A percentile compares a stretch with the other conserved stretches of the same genome.
Evolutionary conservation across 139 green algal genomes (phyloP).

Genomic region (Zygnema cylindricum): DNA sequence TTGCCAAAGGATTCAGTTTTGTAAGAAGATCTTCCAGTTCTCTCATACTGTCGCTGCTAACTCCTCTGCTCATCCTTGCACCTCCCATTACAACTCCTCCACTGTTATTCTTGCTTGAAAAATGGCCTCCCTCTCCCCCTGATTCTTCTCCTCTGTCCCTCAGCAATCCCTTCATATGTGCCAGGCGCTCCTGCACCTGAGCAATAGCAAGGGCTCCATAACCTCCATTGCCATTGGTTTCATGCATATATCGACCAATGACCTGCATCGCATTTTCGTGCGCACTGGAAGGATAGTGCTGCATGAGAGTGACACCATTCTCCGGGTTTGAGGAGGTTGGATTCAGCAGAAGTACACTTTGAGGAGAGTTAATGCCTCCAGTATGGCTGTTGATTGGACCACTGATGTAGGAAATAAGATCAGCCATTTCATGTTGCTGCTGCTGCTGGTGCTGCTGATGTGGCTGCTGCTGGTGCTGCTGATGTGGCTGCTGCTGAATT

Average conservation of each 20-base stretch:
- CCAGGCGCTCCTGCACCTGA: neutral
- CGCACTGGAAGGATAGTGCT: slow-evolving; percentile 7
- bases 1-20: slow-evolving; percentile 63
- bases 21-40: slow-evolving; percentile 59
- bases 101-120: neutral
- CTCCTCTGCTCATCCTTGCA: neutral
- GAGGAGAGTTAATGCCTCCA: slow-evolving; percentile 5
- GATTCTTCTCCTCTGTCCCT: slow-evolving; percentile 7
- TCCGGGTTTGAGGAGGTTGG: slow-evolving; percentile 15
- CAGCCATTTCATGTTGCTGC: neutral
- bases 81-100: neutral
- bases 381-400: too few relatives aligned
- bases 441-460: neutral
- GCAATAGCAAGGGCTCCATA: neutral
- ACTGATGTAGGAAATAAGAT: neutral
- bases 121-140: neutral
- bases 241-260: neutral
- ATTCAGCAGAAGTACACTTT: slow-evolving; percentile 1
- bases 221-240: neutral
- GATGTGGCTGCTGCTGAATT: too few relatives aligned
- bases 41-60: slow-evolving; percentile 32
- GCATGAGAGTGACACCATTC: slow-evolving; percentile 27
- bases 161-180: neutral
- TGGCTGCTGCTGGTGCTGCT: too few relatives aligned
- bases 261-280: slow-evolving; percentile 11